Percentiles rank a stretch among this genome's conserved stretches.
phyloP scores from a whole-genome alignment of 352 stramenopile species.

The Globisporangium paroecandrum region DNA sequence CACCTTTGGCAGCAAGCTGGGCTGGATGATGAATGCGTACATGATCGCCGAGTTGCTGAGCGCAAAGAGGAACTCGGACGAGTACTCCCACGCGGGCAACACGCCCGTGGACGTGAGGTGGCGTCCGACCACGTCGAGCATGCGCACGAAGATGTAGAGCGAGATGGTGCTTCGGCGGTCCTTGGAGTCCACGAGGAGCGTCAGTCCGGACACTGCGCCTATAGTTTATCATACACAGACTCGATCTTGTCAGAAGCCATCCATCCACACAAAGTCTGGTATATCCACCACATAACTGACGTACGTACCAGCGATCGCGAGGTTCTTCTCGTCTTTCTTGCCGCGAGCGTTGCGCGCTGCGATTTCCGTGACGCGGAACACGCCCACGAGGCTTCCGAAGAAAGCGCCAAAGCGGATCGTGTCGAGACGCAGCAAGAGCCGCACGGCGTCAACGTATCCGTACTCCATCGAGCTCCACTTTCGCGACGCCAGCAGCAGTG shows the following conservation, averaged over 20 bases:
- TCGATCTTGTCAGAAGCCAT: neutral
- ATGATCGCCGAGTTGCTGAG: slow-evolving; percentile 78
- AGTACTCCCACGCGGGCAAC: slow-evolving; percentile 58
- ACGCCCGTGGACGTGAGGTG: slow-evolving; percentile 53
- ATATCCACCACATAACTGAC: neutral
- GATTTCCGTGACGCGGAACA: slow-evolving; percentile 67
- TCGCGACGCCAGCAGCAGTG: slow-evolving; percentile 66
- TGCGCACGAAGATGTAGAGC: slow-evolving; percentile 85
- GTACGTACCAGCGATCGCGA: slow-evolving; percentile 45
- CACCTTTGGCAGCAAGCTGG: slow-evolving; percentile 70
- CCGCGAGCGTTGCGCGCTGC: slow-evolving; percentile 37
- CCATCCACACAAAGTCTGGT: too few species aligned
- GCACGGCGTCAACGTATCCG: slow-evolving; percentile 70
- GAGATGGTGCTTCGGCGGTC: slow-evolving; percentile 65
- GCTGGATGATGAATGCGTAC: slow-evolving; percentile 73
- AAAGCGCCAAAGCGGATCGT: slow-evolving; percentile 81
- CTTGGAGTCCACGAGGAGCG: slow-evolving; percentile 67
- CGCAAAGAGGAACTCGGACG: slow-evolving; percentile 70
- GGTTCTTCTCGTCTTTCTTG: slow-evolving; percentile 48
- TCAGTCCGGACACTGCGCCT: slow-evolving; percentile 55
- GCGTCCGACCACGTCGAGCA: slow-evolving; percentile 78
- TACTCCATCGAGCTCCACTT: slow-evolving; percentile 79
- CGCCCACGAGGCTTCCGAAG: slow-evolving; percentile 68
- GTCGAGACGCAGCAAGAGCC: slow-evolving; percentile 57
- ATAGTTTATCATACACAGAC: neutral